Percentiles rank a stretch among this genome's conserved stretches.
phyloP scores from a whole-genome alignment of 257 asterid genomes.

The Penstemon barbatus region DNA sequence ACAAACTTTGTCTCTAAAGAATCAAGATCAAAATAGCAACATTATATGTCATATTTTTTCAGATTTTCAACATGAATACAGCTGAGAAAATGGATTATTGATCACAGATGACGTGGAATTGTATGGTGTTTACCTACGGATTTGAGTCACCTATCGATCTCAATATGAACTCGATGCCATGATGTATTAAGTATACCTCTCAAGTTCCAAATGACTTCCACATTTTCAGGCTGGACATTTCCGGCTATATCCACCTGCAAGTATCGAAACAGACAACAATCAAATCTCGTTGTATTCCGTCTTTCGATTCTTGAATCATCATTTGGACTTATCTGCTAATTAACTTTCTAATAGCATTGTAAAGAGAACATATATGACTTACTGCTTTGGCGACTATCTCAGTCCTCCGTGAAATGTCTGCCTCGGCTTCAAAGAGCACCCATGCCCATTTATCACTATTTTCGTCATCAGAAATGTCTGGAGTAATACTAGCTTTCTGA shows the following conservation, averaged over 20 bases:
- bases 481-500: constrained; percentile 59
- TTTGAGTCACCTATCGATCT: constrained; percentile 64
- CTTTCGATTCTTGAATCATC: constrained; percentile 13
- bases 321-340: constrained; percentile 3
- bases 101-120: neutral
- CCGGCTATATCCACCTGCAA: constrained; percentile 83
- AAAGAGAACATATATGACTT: constrained; percentile 30
- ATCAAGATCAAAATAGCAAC: too few relatives aligned
- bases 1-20: too few relatives aligned
- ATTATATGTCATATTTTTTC: neutral
- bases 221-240: constrained; percentile 90
- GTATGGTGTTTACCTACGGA: constrained; percentile 41
- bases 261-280: neutral
- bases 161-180: constrained; percentile 87
- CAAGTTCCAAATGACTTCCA: constrained; percentile 82
- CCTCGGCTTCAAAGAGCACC: constrained; percentile 90
- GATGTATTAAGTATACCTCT: constrained; percentile 94
- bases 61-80: neutral
- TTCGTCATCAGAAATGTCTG: constrained; percentile 61
- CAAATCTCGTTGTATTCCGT: neutral
- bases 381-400: constrained; percentile 95
- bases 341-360: neutral
- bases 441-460: constrained; percentile 95
- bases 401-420: constrained; percentile 54
- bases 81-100: neutral